These are phyloP conservation scores for Euphrasia arctica DNA, from an alignment of 305 asterid genomes.

Conservation along the genomic window DNA sequence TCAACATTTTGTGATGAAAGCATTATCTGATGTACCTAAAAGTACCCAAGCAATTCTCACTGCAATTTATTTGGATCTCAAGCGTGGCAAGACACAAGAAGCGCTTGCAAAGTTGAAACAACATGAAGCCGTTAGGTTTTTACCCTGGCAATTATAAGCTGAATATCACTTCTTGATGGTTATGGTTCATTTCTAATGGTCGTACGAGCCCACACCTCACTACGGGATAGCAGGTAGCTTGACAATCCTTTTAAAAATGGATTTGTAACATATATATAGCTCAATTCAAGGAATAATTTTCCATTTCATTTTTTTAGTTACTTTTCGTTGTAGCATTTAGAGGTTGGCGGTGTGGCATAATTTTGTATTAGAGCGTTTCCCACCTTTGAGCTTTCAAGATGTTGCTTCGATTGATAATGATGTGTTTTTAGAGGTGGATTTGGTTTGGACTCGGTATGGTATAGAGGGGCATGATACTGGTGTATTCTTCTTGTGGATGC, in stretches of 20 bases:
- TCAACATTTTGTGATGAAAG: conserved; percentile 41
- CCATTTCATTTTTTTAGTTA: conserved; percentile 17
- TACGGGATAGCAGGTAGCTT: conserved; percentile 64
- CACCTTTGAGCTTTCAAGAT: conserved; percentile 28
- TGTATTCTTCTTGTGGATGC: conserved; percentile 33
- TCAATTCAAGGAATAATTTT: conserved; percentile 61
- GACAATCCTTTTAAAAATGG: conserved; percentile 57
- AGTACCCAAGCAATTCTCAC: conserved; percentile 64
- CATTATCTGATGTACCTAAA: conserved; percentile 50
- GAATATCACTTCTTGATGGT: conserved; percentile 47
- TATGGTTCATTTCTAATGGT: conserved; percentile 22
- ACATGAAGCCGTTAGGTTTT: conserved; percentile 45
- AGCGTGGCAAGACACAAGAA: conserved; percentile 56
- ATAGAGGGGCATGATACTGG: conserved; percentile 23
- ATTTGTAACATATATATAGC: conserved; percentile 75
- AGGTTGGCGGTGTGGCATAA: conserved; percentile 44
- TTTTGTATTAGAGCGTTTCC: conserved; percentile 31
- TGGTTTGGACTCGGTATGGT: conserved; percentile 22
- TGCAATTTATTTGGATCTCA: conserved; percentile 72
- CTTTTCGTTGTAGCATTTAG: conserved; percentile 34
- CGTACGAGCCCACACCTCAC: conserved; percentile 37
- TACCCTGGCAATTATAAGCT: conserved; percentile 31
- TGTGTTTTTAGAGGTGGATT: conserved; percentile 26
- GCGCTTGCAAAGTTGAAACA: conserved; percentile 74
- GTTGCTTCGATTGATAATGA: conserved; percentile 31